Base-by-base conservation (phyloP, 148 eudicot genomes). In the Oxyria digyna region DNA sequence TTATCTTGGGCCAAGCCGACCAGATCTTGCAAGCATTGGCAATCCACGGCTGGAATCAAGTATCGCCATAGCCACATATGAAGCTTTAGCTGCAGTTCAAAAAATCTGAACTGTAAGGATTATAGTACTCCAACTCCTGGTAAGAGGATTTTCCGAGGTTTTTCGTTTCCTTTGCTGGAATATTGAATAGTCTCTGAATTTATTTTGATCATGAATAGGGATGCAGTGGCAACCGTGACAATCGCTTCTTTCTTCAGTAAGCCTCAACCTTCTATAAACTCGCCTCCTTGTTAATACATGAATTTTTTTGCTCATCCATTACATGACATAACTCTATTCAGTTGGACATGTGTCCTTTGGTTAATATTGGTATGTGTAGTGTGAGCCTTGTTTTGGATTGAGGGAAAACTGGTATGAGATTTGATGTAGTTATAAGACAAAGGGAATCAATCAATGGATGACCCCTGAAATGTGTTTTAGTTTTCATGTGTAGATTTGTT, bases 171-270 rank as follows among this genome's bases (percentile, higher is more conserved):
- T 59, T 59, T 37, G 1, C 1, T 27, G 35, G 65, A 26, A n/a
- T 29, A 27, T 59, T 5, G 65, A 29, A 59, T 59, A 0, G 65
- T 31, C n/a, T 4, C 20, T 59, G 37, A 31, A 14, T 14, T 26
- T 33, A 27, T 15, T 59, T 15, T 29, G 65, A 26, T 15, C 65
- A 31, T 13, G 37, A 59, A 31, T 38, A 59, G 65, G 37, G 38
- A 59, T 59, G 65, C 65, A 59, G 35, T 29, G 38, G 18, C 65
- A 29, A 31, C 3, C 8, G 35, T 59, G 65, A 59, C 27, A 27
- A 59, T 29, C 11, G 65, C 65, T 59, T 59, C 65, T 14, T 1
- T 59, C 65, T 59, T 29, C 65, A 59, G 65, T 59, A 59, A 59
- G 65, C 29, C 38, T 59, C 14, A 8, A 49, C 7, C 27, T 20